Evolutionary conservation across 106 monocot species (phyloP), one percentile per base, ranked within the genome.

Genomic region (Acanthochlamys bracteata): DNA sequence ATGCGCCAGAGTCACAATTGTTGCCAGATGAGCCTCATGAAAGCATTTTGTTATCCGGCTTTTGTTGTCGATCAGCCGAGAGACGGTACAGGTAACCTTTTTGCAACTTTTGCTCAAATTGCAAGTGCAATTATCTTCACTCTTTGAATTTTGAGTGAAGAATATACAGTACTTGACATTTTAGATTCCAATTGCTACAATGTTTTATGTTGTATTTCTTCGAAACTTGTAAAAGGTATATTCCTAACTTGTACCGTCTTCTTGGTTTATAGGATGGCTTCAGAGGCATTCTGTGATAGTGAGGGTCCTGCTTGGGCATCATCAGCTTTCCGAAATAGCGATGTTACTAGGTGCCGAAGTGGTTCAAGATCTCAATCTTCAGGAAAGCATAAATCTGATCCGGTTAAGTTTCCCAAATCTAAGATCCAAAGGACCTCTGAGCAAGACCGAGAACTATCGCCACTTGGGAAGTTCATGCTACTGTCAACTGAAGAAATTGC

Each of bases 311-410:
- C 60, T 21, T 88, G 92, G 92, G 84, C 88, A 61, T 73, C 75
- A 24, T 72, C 82, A 59, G 67, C 88, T 53, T 92, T 92, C 71
- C 75, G 79, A 7, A 64, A 66, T 11, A 66, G 56, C 41, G 69
- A 68, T 59, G 53, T 55, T 22, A 24, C 23, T 20, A 72, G 75
- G 39, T 45, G 47, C 9, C 74, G 79, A 52, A 33, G 70, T 26
- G 65, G 76, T 45, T 53, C 73, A 10, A 90, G 73, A 68, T 73
- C 75, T 14, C 79, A 74, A 24, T 55, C 25, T 59, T 63, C 69
- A 46, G 79, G 83, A 51, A 87, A 87, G 77, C 87, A 87, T 65
- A 84, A 77, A 43, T 72, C 69, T 14, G 83, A 91, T 42, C 60
- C 60, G 22, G 22, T 15, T 0, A 86, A 65, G 55, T 66, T 69